Evolutionary conservation across 768 basidiomycete species (phyloP), one percentile per base, ranked within the genome.

Genomic region (Podaxis carcinomalis): DNA sequence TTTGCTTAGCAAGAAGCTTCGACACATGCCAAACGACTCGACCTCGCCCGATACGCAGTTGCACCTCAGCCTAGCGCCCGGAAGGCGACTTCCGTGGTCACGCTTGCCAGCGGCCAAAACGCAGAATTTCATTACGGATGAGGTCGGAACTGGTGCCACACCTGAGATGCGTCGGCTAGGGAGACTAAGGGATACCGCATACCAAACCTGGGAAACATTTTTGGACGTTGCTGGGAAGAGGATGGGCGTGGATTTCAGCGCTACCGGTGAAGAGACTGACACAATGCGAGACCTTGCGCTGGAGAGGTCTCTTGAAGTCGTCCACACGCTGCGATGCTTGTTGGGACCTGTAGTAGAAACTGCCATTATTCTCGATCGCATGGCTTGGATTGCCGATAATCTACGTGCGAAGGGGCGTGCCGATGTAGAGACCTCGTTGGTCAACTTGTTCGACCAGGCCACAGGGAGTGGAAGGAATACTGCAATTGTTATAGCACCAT

Each of bases 401-500:
- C 35, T 35, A 46, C 9, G 32, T n/a, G 27, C 7, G 9, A 7
- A 32, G 35, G n/a, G 46, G 25, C 42, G 21, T 28, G 47, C 28
- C n/a, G 57, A 35, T 46, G 14, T 51, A 35, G 49, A 21, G 42
- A 6, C 52, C 39, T 36, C 5, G 42, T 66, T 83, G 21, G 75
- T 90, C 2, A 90, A 89, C 69, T 68, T 92, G 44, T 92, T 92
- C 62, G 86, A 90, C 66, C 90, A 91, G 69, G 75, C 76, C 4
- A 81, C 80, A 2, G 89, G 88, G 47, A 92, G 90, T 69, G 88
- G 85, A 51, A 74, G 90, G 66, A 92, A 91, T 70, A 75, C 89
- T 58, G 88, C 83, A 5, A 74, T 90, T 53, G 82, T 85, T 36
- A 73, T 88, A 54, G 73, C 72, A 37, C 77, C 80, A 13, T 32